These are phyloP conservation scores for Boletales sp. DNA, from an alignment of 768 basidiomycete species.

Conservation along the genomic window DNA sequence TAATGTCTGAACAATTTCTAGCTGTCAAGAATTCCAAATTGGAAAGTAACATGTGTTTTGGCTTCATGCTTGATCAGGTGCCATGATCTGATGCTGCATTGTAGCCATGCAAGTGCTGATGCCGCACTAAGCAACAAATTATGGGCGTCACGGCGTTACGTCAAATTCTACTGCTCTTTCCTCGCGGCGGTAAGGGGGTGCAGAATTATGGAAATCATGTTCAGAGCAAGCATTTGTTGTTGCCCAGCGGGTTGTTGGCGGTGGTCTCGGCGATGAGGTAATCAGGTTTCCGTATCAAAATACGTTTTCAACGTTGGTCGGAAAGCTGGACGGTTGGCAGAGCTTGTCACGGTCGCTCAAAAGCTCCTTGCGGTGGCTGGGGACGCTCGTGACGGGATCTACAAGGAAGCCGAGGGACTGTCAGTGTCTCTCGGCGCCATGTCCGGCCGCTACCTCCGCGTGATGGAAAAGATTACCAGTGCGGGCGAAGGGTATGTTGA, in stretches of 20 bases:
- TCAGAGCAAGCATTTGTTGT: slow-evolving; percentile 78
- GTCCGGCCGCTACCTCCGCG: slow-evolving; percentile 78
- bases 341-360: slow-evolving; percentile 74
- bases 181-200: slow-evolving; percentile 62
- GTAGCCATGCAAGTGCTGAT: slow-evolving; percentile 90
- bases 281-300: slow-evolving; percentile 12
- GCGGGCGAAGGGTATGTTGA: slow-evolving; percentile 71
- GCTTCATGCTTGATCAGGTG: background rate
- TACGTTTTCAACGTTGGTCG: slow-evolving; percentile 5
- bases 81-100: slow-evolving; percentile 44
- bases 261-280: slow-evolving; percentile 70
- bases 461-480: slow-evolving; percentile 84
- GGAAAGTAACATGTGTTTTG: slow-evolving; percentile 62
- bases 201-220: slow-evolving; percentile 67
- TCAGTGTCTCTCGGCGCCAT: slow-evolving; percentile 44
- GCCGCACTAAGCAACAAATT: slow-evolving; percentile 71
- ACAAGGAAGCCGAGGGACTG: slow-evolving; percentile 58
- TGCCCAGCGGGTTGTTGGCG: slow-evolving; percentile 77
- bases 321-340: slow-evolving; percentile 77
- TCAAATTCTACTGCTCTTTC: slow-evolving; percentile 97
- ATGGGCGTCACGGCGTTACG: slow-evolving; percentile 66
- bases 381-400: slow-evolving; percentile 55
- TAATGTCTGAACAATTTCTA: slow-evolving; percentile 23
- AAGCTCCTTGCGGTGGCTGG: slow-evolving; percentile 66
- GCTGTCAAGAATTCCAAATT: slow-evolving; percentile 75